phyloP scores from a whole-genome alignment of 495 filamentous ascomycete genomes.

The Umbilicaria muhlenbergii region DNA sequence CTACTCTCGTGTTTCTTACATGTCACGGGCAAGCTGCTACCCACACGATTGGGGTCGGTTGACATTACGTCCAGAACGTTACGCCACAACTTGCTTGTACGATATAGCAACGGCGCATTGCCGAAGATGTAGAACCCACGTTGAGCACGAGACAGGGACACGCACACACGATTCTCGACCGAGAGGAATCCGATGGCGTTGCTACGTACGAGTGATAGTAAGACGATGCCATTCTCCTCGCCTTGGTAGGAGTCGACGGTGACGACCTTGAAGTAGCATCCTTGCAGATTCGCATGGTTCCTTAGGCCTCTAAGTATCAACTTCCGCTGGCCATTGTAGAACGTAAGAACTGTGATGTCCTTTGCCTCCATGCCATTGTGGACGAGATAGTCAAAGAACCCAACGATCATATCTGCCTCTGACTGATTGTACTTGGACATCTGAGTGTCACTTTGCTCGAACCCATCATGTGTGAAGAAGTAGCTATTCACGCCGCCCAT shows the following conservation, averaged over 20 bases:
- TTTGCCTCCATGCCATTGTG: slow-evolving; percentile 40
- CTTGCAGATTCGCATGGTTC: slow-evolving; percentile 31
- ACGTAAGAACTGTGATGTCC: slow-evolving; percentile 75
- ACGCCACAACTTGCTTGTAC: slow-evolving; percentile 20
- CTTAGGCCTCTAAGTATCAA: slow-evolving; percentile 37
- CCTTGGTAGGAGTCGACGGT: slow-evolving; percentile 94
- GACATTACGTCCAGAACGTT: slow-evolving; percentile 22
- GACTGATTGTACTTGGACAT: slow-evolving; percentile 54
- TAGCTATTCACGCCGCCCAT: slow-evolving; percentile 58
- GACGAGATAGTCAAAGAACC: slow-evolving; percentile 56
- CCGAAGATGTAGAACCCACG: slow-evolving; percentile 82
- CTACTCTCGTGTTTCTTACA: slow-evolving; percentile 25
- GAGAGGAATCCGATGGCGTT: slow-evolving; percentile 57
- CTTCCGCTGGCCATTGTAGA: slow-evolving; percentile 79
- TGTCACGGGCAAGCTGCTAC: slow-evolving; percentile 21
- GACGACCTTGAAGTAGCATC: slow-evolving; percentile 43
- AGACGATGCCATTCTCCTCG: slow-evolving; percentile 77
- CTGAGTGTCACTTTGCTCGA: slow-evolving; percentile 47
- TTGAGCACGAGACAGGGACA: slow-evolving; percentile 76
- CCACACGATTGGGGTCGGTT: slow-evolving; percentile 17
- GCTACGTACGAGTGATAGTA: slow-evolving; percentile 75
- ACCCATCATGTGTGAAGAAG: slow-evolving; percentile 58
- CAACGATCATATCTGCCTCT: slow-evolving; percentile 66
- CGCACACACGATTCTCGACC: slow-evolving; percentile 67
- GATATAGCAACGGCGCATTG: slow-evolving; percentile 40